Evolutionary conservation across 2,329 filamentous ascomycete species (phyloP).

Genomic region (Myriosclerotinia duriaeana): DNA sequence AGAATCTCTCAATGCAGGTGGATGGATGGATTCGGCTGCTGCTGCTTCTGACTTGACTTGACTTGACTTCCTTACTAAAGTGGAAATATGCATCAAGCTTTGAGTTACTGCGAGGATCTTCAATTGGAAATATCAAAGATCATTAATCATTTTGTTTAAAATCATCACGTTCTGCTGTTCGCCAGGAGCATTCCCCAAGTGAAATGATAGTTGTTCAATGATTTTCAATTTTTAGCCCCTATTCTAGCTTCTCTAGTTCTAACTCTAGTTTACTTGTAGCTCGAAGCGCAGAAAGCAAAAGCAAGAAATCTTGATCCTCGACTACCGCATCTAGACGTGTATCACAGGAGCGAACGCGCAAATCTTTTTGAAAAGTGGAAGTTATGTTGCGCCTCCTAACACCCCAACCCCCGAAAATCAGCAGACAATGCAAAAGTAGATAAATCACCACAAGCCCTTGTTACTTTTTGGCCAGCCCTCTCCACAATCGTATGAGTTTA

Average conservation of each 20-base stretch:
- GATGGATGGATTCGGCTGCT: too few relatives aligned
- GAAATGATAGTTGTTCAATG: not conserved
- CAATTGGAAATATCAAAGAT: too few relatives aligned
- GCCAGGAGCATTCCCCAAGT: not conserved
- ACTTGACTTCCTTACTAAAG: too few relatives aligned
- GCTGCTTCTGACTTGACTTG: too few relatives aligned
- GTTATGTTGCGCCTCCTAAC: not conserved
- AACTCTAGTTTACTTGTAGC: not conserved
- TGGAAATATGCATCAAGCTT: not conserved
- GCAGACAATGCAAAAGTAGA: not conserved
- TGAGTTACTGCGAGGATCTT: not conserved
- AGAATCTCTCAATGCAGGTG: too few relatives aligned
- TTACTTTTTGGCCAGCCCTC: constrained; percentile 1
- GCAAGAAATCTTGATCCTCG: not conserved
- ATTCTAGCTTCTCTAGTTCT: constrained; percentile 6
- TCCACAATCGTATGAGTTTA: not conserved
- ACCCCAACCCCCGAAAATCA: constrained; percentile 4
- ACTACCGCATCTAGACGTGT: not conserved
- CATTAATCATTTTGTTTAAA: not conserved
- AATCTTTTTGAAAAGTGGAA: constrained; percentile 6
- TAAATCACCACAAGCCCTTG: constrained; percentile 4
- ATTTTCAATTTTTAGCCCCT: not conserved
- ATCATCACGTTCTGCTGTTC: not conserved
- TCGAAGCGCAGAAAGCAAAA: not conserved
- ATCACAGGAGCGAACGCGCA: constrained; percentile 4